These are phyloP conservation scores for Podila epicladia DNA, from an alignment of 192 early-diverging fungal species.

Conservation along the genomic window DNA sequence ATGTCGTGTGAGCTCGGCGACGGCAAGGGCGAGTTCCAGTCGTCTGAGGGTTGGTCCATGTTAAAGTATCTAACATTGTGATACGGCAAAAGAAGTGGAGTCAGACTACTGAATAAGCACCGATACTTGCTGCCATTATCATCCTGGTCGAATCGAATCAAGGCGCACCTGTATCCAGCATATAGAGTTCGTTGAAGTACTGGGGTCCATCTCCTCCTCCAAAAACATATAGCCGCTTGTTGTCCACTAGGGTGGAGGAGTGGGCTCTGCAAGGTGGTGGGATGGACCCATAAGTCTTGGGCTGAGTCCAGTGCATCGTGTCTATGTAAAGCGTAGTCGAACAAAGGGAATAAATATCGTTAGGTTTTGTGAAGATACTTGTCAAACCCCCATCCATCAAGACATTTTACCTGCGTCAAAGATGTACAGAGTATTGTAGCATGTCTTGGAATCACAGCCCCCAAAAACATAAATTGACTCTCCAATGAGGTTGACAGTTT, in stretches of 20 bases:
- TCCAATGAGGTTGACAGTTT: conserved; percentile 79
- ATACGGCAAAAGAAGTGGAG: too few species aligned
- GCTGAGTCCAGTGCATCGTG: conserved; percentile 82
- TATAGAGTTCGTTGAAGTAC: conserved; percentile 84
- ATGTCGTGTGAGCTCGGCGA: conserved; percentile 85
- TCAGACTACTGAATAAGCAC: background rate
- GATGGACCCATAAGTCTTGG: conserved; percentile 71
- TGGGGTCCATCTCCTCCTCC: conserved; percentile 88
- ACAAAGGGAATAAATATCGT: background rate
- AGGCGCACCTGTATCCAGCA: conserved; percentile 75
- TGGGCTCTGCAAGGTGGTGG: conserved; percentile 87
- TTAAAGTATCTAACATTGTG: conserved; percentile 58
- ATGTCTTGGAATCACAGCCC: conserved; percentile 79
- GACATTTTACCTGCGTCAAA: conserved; percentile 71
- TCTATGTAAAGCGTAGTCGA: conserved; percentile 52
- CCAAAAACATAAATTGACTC: conserved; percentile 87
- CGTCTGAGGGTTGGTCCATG: conserved; percentile 76
- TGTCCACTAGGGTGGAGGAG: conserved; percentile 75
- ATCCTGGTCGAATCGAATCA: too few species aligned
- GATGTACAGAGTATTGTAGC: conserved; percentile 81
- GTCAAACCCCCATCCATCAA: too few species aligned
- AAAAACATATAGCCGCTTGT: conserved; percentile 72
- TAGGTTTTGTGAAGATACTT: too few species aligned
- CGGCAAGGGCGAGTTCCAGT: conserved; percentile 64
- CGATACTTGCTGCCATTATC: too few species aligned